Percentiles rank a stretch among this genome's conserved stretches.
Conservation (phyloP, 1,284 basidiomycete species). For the Ceratobasidium sp. region DNA sequence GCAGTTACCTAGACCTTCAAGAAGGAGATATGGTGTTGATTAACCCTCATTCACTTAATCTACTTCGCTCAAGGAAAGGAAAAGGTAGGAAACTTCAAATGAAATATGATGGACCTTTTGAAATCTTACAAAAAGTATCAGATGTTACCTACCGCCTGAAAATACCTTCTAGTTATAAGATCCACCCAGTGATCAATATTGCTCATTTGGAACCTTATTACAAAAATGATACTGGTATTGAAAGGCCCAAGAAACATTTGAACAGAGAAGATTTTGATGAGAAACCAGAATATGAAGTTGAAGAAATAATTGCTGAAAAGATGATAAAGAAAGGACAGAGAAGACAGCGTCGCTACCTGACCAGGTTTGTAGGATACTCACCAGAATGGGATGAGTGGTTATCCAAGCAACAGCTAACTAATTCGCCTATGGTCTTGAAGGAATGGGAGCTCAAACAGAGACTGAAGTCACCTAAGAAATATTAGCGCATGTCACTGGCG, state of each 20-base stretch:
- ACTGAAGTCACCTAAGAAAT: too few species aligned
- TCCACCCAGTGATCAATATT: constrained; percentile 53
- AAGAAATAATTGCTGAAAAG: constrained; percentile 17
- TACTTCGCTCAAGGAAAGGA: constrained; percentile 49
- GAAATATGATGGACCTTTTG: constrained; percentile 54
- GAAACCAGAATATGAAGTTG: constrained; percentile 12
- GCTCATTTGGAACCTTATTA: constrained; percentile 50
- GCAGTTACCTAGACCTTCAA: constrained; percentile 45
- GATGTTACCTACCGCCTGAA: constrained; percentile 50
- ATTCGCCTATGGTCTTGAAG: constrained; percentile 14
- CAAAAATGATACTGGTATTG: constrained; percentile 45
- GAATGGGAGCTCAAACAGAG: constrained; percentile 20
- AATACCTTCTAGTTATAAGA: constrained; percentile 50
- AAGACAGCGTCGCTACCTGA: background rate
- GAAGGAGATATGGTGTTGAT: constrained; percentile 52
- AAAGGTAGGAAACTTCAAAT: constrained; percentile 53
- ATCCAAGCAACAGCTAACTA: background rate
- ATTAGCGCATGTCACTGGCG: too few species aligned
- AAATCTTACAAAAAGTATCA: constrained; percentile 51
- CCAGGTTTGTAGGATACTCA: constrained; percentile 3
- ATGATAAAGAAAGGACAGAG: background rate
- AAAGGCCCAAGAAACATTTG: constrained; percentile 36
- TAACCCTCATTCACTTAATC: constrained; percentile 52
- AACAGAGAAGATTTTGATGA: constrained; percentile 14
- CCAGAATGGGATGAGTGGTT: constrained; percentile 23